Evolutionary conservation across 2,329 filamentous ascomycete species (phyloP).

Genomic region (Sporothrix inflata): DNA sequence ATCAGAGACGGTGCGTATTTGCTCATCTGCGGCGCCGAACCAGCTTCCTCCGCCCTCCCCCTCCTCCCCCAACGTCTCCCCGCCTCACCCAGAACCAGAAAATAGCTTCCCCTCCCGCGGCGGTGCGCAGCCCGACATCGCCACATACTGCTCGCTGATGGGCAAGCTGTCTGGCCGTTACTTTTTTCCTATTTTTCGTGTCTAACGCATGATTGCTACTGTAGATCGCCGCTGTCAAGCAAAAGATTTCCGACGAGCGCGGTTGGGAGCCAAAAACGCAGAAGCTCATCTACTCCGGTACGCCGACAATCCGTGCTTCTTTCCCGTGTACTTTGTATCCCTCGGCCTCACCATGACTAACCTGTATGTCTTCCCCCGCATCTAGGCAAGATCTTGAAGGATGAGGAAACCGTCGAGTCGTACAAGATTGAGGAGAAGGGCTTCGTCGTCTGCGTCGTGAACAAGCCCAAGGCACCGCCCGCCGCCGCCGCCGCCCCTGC

Average conservation of each 20-base stretch:
- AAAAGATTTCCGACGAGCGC: slow-evolving; percentile 89
- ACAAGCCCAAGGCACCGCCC: slow-evolving; percentile 78
- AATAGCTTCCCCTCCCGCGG: background rate
- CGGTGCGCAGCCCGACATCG: background rate
- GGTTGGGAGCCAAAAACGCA: slow-evolving; percentile 89
- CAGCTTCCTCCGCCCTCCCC: slow-evolving; percentile 30
- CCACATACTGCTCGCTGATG: background rate
- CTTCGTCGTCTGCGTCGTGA: slow-evolving; percentile 98
- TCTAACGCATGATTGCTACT: slow-evolving; percentile 4
- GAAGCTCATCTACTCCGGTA: slow-evolving; percentile 98
- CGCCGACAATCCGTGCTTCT: slow-evolving; percentile 36
- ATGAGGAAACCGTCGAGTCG: slow-evolving; percentile 93
- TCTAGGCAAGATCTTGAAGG: slow-evolving; percentile 94
- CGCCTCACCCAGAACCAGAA: background rate
- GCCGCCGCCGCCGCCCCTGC: slow-evolving; percentile 48
- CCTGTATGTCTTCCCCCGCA: slow-evolving; percentile 20
- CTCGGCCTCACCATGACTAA: slow-evolving; percentile 36
- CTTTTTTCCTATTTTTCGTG: too few species aligned
- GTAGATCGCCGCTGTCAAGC: slow-evolving; percentile 89
- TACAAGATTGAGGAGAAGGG: slow-evolving; percentile 99
- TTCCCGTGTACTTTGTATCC: background rate
- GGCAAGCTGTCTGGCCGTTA: background rate
- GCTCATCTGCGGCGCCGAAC: background rate
- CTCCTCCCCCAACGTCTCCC: slow-evolving; percentile 24
- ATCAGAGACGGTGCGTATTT: slow-evolving; percentile 75